phyloP scores from a whole-genome alignment of 768 basidiomycete species.

The Cyathus striatus region DNA sequence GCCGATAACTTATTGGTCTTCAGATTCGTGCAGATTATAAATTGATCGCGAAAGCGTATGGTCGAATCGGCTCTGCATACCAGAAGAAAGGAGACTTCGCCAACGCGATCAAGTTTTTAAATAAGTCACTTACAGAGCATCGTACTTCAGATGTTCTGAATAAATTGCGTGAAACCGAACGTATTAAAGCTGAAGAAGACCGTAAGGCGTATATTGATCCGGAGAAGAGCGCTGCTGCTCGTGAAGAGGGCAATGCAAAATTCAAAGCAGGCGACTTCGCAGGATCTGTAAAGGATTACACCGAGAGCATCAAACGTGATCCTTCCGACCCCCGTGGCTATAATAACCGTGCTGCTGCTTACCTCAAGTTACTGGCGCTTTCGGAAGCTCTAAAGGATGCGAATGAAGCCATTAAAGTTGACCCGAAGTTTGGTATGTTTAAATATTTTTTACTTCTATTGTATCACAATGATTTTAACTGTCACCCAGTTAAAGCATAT shows the following conservation, averaged over 20 bases:
- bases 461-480: not conserved
- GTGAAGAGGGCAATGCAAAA: slow-evolving; percentile 87
- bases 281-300: slow-evolving; percentile 85
- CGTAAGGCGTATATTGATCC: slow-evolving; percentile 85
- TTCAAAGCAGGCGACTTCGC: slow-evolving; percentile 95
- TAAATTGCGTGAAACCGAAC: slow-evolving; percentile 85
- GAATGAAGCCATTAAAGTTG: slow-evolving; percentile 87
- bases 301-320: slow-evolving; percentile 95
- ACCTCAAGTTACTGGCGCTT: slow-evolving; percentile 89
- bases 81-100: slow-evolving; percentile 70
- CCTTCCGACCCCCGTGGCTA: slow-evolving; percentile 88
- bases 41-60: slow-evolving; percentile 90
- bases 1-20: slow-evolving; percentile 1
- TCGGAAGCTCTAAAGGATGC: slow-evolving; percentile 97
- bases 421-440: slow-evolving; percentile 72
- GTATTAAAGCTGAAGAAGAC: slow-evolving; percentile 70
- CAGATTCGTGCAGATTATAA: slow-evolving; percentile 92
- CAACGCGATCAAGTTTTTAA: slow-evolving; percentile 84
- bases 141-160: slow-evolving; percentile 89
- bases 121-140: slow-evolving; percentile 94
- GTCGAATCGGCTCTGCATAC: slow-evolving; percentile 84
- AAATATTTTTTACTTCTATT: not conserved
- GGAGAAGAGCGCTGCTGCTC: slow-evolving; percentile 70
- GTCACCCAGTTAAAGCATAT: slow-evolving; percentile 77
- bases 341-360: slow-evolving; percentile 97